These are phyloP conservation scores for Echites panduratus DNA, from an alignment of 257 asterid species.

Conservation along the genomic window DNA sequence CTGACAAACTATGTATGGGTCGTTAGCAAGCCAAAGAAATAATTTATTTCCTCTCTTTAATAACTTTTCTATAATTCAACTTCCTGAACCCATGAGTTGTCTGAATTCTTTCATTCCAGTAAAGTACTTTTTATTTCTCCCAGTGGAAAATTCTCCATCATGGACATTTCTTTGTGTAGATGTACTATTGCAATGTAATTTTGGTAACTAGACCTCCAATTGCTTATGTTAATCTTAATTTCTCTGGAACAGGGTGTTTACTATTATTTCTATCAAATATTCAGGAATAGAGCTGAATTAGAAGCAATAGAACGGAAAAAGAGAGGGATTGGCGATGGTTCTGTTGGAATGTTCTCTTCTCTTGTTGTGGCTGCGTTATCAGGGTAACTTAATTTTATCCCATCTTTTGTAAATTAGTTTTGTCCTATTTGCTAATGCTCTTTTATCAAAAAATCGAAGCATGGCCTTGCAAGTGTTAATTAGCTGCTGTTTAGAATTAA, in stretches of 20 bases:
- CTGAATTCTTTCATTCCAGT: background rate
- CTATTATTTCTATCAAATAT: conserved; percentile 98
- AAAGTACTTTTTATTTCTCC: background rate
- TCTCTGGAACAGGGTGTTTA: conserved; percentile 94
- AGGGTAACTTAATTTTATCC: conserved; percentile 49
- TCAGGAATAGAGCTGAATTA: conserved; percentile 79
- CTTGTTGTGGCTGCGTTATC: conserved; percentile 86
- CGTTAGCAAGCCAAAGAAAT: background rate
- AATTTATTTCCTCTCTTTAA: background rate
- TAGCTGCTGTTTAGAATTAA: background rate
- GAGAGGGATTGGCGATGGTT: conserved; percentile 85
- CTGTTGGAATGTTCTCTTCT: conserved; percentile 92
- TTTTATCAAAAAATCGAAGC: background rate
- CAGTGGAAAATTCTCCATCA: background rate
- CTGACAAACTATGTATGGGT: background rate
- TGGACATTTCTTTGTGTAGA: background rate
- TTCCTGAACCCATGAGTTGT: background rate
- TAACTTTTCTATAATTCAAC: background rate
- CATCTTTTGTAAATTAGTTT: background rate
- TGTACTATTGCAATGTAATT: background rate
- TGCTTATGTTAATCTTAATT: conserved; percentile 40
- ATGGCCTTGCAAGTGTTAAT: background rate
- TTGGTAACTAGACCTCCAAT: conserved; percentile 19
- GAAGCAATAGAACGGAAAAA: conserved; percentile 58
- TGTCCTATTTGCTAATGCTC: background rate